Evolutionary conservation across 2,329 filamentous ascomycete species (phyloP), one percentile per base, ranked within the genome.

Genomic region (Colletotrichum gigasporum): DNA sequence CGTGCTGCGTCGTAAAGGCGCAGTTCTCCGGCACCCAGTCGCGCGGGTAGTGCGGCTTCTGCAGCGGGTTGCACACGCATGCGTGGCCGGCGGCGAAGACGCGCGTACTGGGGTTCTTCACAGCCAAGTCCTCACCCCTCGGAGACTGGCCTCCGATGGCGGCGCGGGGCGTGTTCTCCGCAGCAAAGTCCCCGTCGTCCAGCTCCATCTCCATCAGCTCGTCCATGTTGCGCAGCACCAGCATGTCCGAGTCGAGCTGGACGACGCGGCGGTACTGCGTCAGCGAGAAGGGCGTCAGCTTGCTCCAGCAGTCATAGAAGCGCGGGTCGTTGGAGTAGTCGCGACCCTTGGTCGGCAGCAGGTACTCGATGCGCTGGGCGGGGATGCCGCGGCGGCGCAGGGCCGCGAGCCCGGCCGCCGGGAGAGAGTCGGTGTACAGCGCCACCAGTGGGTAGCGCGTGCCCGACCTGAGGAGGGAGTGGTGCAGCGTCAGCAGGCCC

Each of bases 221-320:
- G 75, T 97, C 94, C 92, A 97, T 97, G 78, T 96, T 96, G 71
- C 84, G 84, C 68, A 90, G 78, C 7, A 93, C 88, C 52, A 97
- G 80, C 93, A 97, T 97, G 79, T 97, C 94, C 72, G 90, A 91
- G 79, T 97, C 94, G 57, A 97, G 84, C 78, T 93, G 91, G 34
- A 96, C 91, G 32, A 97, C 87, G 39, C 93, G 87, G 24, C 90
- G 84, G 79, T 94, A 97, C 74, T 94, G 88, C 16, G 84, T 84
- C 30, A 97, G 82, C 20, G 87, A 89, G 75, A 96, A 97, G 5
- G 91, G 88, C 14, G 90, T 87, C 26, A 97, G 86, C 79, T 97
- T 97, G 77, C 86, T 92, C 93, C 93, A 97, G 83, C 91, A 94
- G 77, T 96, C 92, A 78, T 93, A 90, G 83, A 97, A 97, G 70